These are phyloP conservation scores for Tilletia caries DNA, from an alignment of 1,284 basidiomycete species.

Conservation along the genomic window DNA sequence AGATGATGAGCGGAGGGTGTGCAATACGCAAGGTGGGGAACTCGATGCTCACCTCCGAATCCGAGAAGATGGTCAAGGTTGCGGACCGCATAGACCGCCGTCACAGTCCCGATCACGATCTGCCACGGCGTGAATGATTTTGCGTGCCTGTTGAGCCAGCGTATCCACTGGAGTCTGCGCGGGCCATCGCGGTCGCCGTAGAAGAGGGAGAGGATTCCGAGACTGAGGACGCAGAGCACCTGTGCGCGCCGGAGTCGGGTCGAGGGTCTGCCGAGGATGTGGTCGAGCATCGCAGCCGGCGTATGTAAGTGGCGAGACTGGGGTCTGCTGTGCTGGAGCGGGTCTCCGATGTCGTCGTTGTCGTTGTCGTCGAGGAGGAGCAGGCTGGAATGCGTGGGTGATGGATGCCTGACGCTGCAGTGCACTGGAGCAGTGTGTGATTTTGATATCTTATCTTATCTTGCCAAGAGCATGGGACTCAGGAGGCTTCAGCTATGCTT, in stretches of 20 bases:
- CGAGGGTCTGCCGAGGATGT: constrained; percentile 45
- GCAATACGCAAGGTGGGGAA: background rate
- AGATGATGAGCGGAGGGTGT: background rate
- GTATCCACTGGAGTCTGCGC: background rate
- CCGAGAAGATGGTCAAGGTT: constrained; percentile 85
- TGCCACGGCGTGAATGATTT: constrained; percentile 85
- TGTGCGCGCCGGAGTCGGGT: constrained; percentile 41
- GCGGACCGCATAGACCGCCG: constrained; percentile 75
- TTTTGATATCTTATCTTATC: too few relatives aligned
- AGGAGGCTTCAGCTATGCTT: too few relatives aligned
- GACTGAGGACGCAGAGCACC: constrained; percentile 38
- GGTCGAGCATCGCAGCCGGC: constrained; percentile 52
- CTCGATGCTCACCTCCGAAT: constrained; percentile 65
- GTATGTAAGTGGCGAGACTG: too few relatives aligned
- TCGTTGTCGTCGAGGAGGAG: too few relatives aligned
- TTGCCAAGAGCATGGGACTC: too few relatives aligned
- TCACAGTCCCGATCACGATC: constrained; percentile 78
- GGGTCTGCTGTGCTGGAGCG: too few relatives aligned
- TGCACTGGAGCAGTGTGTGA: too few relatives aligned
- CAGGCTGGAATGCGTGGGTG: too few relatives aligned
- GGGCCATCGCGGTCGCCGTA: constrained; percentile 36
- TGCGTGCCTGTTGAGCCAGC: background rate
- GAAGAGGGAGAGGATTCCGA: constrained; percentile 35
- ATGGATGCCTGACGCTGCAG: too few relatives aligned
- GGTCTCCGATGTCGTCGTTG: too few relatives aligned